Base-by-base conservation (phyloP, 1,284 basidiomycete genomes). In the Naganishia sp. region DNA sequence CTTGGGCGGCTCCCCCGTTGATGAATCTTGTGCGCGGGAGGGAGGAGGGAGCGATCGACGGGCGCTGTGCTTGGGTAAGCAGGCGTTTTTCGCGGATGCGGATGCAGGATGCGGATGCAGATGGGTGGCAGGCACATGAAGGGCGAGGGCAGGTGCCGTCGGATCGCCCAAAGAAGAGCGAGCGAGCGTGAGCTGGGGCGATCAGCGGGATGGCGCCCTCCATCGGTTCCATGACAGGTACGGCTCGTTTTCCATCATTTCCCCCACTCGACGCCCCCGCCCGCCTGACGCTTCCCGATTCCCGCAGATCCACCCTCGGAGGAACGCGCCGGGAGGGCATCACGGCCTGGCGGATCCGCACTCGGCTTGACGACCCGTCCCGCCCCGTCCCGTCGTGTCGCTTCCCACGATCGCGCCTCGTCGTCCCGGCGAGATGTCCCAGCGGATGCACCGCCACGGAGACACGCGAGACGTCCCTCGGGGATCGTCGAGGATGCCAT, bases 401-500 rank as follows among this genome's bases (percentile, higher is more conserved):
- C 28, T 28, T 28, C 28, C 2, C 28, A 28, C 28, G 28, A 28
- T 5, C 28, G 28, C 5, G 28, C 28, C 9, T 46, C 45, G 6
- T 46, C 45, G n/a, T 21, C 18, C 5, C 18, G 18, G 18, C 18
- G 7, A 6, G 5, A 46, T 46, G 44, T 5, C 15, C 11, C 45
- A 16, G 1, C 45, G 45, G 45, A 46, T 16, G 23, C 7, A 16
- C 18, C 18, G 18, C 6, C 45, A 6, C 2, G 18, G 21, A n/a
- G 3, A 23, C 55, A 57, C 25, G 15, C 44, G n/a, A 16, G 55
- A 3, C 21, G 43, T 10, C 43, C 55, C 2, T 57, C 43, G 2
- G 55, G 55, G 15, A 57, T 57, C 23, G 43, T 57, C 18, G 31
- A 11, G 11, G 43, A 57, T 31, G 55, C 55, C 13, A 57, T 57